phyloP scores from a whole-genome alignment of 441 rosid species.

The Erysimum cheiri region DNA sequence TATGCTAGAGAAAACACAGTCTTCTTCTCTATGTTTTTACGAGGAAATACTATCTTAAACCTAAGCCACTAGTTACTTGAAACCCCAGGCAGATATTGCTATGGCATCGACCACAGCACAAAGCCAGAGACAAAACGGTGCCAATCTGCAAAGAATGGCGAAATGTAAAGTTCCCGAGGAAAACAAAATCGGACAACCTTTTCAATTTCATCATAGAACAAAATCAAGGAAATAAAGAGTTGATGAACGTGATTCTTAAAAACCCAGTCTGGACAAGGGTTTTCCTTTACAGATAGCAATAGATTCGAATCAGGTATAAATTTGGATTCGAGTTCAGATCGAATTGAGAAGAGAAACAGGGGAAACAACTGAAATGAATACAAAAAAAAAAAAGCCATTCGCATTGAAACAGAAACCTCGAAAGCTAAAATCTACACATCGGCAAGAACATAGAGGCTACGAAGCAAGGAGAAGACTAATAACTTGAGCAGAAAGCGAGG shows the following conservation, averaged over 20 bases:
- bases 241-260: neutral
- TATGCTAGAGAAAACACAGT: slow-evolving; percentile 1
- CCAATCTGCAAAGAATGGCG: slow-evolving; percentile 1
- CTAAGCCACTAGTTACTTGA: slow-evolving; percentile 1
- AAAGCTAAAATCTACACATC: neutral
- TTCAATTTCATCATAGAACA: neutral
- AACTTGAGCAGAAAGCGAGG: slow-evolving; percentile 15
- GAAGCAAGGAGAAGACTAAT: slow-evolving; percentile 1
- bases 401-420: slow-evolving; percentile 11
- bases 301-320: neutral
- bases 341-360: slow-evolving; percentile 2
- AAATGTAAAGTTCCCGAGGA: neutral
- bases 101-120: slow-evolving; percentile 2
- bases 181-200: neutral
- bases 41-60: neutral
- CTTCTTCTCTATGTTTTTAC: slow-evolving; percentile 6
- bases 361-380: neutral
- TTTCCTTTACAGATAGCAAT: neutral
- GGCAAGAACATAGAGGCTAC: neutral
- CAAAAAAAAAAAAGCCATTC: neutral
- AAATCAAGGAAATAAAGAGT: neutral
- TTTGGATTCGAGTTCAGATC: neutral
- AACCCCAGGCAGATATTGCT: slow-evolving; percentile 1
- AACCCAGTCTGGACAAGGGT: neutral
- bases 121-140: neutral